Base-by-base conservation (phyloP, 2,329 filamentous ascomycete genomes). In the Epichloe sylvatica region DNA sequence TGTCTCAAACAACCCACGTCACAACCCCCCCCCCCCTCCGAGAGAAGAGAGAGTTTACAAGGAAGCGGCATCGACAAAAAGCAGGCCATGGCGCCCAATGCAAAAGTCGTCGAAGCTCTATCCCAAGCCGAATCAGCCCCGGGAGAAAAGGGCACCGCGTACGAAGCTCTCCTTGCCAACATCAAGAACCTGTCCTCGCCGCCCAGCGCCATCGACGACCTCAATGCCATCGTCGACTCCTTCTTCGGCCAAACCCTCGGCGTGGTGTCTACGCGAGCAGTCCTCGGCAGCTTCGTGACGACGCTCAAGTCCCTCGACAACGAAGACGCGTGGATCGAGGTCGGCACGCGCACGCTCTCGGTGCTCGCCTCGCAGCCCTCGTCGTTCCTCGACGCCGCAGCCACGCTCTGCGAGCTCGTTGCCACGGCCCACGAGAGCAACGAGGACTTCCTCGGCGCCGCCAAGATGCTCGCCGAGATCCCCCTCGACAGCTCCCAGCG, bases 401-500 rank as follows among this genome's bases (percentile, higher is more conserved):
- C 84, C 5, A 73, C 79, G 42, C 74, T 96, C 49, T 85, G 89
- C 55, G 81, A 91, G 61, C 78, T 89, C 49, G 75, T 95, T 17
- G 90, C 91, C 19, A 80, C 85, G 52, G 87, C 88, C 12, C 84
- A 92, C 69, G 89, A 97, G 67, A 70, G 70, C 50, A 80, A 86
- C 55, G 87, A 95, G 45, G 87, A 95, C 64, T 94, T 84, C 65
- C 70, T 76, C 21, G 77, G 78, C 33, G 89, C 91, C 0, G 92
- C 92, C 30, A 81, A 82, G 62, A 74, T 78, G 9, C 77, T 98
- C 6, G 80, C 87, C 60, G 83, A 83, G 37, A 94, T 97, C 58
- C 85, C 35, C 35, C 81, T 97, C 44, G 91, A 98, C 63, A 84
- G 80, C 51, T 90, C 89, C 2, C 89, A 95, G 70, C 83, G 91